Conservation (phyloP, 768 basidiomycete genomes). For the Tylopilus felleus region DNA sequence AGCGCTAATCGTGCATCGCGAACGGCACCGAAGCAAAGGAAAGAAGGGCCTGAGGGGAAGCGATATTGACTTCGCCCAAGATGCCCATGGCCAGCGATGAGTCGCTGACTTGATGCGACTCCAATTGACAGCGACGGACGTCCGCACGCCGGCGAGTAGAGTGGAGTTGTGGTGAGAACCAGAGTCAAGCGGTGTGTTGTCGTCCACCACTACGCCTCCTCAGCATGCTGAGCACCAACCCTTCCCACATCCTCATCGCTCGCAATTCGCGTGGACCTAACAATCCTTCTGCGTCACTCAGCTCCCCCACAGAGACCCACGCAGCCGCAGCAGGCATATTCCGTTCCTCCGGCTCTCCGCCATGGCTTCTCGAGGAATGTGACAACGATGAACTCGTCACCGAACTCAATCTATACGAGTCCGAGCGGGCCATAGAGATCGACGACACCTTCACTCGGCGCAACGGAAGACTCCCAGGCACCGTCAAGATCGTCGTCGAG, state of each 20-base stretch:
- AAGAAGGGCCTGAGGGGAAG: too few species aligned
- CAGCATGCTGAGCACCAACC: constrained; percentile 43
- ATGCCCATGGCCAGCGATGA: too few species aligned
- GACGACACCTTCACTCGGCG: constrained; percentile 71
- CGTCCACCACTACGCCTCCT: neutral
- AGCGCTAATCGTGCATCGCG: neutral
- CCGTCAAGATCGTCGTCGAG: constrained; percentile 88
- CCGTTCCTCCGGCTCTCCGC: constrained; percentile 73
- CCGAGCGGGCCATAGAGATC: constrained; percentile 72
- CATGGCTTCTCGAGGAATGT: constrained; percentile 75
- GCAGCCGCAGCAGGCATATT: constrained; percentile 85
- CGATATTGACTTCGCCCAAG: too few species aligned
- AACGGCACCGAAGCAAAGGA: neutral
- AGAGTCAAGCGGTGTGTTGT: neutral
- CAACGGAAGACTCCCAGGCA: constrained; percentile 68
- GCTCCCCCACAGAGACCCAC: constrained; percentile 84
- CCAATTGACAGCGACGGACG: neutral
- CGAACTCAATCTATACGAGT: constrained; percentile 62
- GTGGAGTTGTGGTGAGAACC: neutral
- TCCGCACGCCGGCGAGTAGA: neutral
- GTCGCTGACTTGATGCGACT: too few species aligned
- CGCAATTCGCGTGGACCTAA: constrained; percentile 75
- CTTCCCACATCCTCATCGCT: constrained; percentile 85
- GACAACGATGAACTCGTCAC: constrained; percentile 68
- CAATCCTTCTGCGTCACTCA: constrained; percentile 76